These are phyloP conservation scores for Fusarium compactum DNA, from an alignment of 2,329 filamentous ascomycete genomes.

Conservation along the genomic window DNA sequence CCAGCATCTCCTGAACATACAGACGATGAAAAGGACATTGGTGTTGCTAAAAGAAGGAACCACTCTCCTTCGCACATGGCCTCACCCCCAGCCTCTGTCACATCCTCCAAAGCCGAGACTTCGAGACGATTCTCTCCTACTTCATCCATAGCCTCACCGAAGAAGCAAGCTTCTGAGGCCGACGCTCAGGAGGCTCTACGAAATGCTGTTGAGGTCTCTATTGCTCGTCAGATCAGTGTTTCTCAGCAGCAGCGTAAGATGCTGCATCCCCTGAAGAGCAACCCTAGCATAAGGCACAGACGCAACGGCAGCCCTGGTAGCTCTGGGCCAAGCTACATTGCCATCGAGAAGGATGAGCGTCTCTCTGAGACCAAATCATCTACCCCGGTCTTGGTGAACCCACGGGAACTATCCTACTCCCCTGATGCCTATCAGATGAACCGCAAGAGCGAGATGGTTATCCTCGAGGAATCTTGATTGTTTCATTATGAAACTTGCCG, in stretches of 20 bases:
- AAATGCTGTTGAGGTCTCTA: conserved; percentile 73
- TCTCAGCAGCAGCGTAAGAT: conserved; percentile 71
- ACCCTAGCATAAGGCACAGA: conserved; percentile 41
- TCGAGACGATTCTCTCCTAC: conserved; percentile 31
- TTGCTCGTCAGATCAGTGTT: conserved; percentile 75
- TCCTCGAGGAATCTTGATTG: conserved; percentile 59
- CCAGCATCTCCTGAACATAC: conserved; percentile 57
- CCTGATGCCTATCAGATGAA: conserved; percentile 58
- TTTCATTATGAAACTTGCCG: not conserved
- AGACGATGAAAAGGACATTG: conserved; percentile 45
- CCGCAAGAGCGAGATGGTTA: conserved; percentile 62
- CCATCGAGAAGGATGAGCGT: conserved; percentile 47
- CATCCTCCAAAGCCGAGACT: conserved; percentile 36
- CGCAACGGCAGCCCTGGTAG: conserved; percentile 31
- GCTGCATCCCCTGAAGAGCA: conserved; percentile 65
- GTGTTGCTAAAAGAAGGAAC: conserved; percentile 48
- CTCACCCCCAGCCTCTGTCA: conserved; percentile 54
- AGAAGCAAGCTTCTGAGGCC: conserved; percentile 39
- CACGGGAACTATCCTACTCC: conserved; percentile 45
- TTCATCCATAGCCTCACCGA: conserved; percentile 38
- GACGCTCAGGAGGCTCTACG: conserved; percentile 55
- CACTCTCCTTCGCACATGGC: conserved; percentile 59
- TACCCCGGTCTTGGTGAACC: conserved; percentile 62
- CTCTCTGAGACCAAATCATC: conserved; percentile 55
- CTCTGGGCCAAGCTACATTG: conserved; percentile 31